These are phyloP conservation scores for Saccharomyces hybrid DNA, from an alignment of 1,139 yeast genomes.

Conservation along the genomic window DNA sequence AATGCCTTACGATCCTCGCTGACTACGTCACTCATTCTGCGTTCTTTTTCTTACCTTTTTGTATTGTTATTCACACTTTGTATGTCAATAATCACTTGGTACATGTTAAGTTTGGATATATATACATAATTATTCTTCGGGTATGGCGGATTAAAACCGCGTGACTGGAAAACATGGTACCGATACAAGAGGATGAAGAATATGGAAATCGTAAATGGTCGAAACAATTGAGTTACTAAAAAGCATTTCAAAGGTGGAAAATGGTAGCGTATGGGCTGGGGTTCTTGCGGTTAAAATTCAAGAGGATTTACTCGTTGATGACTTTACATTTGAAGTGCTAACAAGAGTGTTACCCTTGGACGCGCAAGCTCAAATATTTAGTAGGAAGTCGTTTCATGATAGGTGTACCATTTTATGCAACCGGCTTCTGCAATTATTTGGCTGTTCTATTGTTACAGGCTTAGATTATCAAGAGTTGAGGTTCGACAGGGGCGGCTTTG, in stretches of 20 bases:
- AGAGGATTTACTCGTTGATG: slow-evolving; percentile 12
- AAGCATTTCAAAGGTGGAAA: not conserved
- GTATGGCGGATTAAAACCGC: not conserved
- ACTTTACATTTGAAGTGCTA: slow-evolving; percentile 29
- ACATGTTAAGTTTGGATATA: too few relatives aligned
- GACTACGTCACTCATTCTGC: not conserved
- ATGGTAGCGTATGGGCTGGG: not conserved
- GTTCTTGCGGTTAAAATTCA: not conserved
- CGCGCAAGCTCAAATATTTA: slow-evolving; percentile 34
- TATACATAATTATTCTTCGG: not conserved
- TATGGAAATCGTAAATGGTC: not conserved
- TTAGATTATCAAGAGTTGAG: slow-evolving; percentile 10
- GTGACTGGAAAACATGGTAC: too few relatives aligned
- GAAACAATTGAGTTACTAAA: not conserved
- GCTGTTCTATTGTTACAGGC: slow-evolving; percentile 19
- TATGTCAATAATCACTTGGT: not conserved
- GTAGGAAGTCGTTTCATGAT: slow-evolving; percentile 28
- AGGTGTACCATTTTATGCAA: slow-evolving; percentile 30
- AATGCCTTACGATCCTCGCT: slow-evolving; percentile 53
- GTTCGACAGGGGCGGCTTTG: slow-evolving; percentile 29
- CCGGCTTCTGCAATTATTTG: slow-evolving; percentile 30
- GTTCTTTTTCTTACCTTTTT: not conserved
- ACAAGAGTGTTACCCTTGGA: slow-evolving; percentile 36
- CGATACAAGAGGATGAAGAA: not conserved
- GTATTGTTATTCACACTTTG: not conserved